These are phyloP conservation scores for Warburgia ugandensis DNA, from an alignment of 164 flowering plant species.

Conservation along the genomic window DNA sequence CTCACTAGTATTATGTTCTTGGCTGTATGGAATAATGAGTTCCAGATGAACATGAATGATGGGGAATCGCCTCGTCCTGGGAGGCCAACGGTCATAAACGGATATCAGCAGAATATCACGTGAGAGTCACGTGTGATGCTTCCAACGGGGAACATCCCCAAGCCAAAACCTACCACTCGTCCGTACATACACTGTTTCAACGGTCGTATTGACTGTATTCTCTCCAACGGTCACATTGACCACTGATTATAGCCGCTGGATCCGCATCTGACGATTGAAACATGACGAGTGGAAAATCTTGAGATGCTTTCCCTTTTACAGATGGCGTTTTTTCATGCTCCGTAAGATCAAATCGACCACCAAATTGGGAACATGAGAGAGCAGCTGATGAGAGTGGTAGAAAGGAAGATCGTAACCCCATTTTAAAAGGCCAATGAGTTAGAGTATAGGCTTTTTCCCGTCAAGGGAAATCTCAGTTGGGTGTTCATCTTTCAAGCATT, in stretches of 20 bases:
- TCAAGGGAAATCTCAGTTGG: not conserved
- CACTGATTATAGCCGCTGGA: slow-evolving; percentile 31
- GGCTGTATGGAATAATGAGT: too few species aligned
- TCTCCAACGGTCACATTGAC: slow-evolving; percentile 61
- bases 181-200: slow-evolving; percentile 27
- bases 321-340: slow-evolving; percentile 8
- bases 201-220: slow-evolving; percentile 54
- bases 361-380: slow-evolving; percentile 15
- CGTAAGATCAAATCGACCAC: slow-evolving; percentile 23
- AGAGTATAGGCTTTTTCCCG: slow-evolving; percentile 9
- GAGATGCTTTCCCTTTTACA: slow-evolving; percentile 14
- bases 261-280: slow-evolving; percentile 39
- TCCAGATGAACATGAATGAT: too few species aligned
- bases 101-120: not conserved
- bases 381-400: slow-evolving; percentile 12
- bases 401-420: slow-evolving; percentile 2
- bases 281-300: slow-evolving; percentile 8
- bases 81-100: slow-evolving; percentile 3
- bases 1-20: too few species aligned
- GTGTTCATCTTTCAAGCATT: slow-evolving; percentile 17
- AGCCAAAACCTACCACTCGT: not conserved
- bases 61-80: too few species aligned
- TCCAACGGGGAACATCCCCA: not conserved
- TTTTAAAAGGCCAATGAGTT: slow-evolving; percentile 13
- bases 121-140: not conserved